Evolutionary conservation across 1,284 basidiomycete genomes (phyloP).

Genomic region (Sanghuangporus baumii): DNA sequence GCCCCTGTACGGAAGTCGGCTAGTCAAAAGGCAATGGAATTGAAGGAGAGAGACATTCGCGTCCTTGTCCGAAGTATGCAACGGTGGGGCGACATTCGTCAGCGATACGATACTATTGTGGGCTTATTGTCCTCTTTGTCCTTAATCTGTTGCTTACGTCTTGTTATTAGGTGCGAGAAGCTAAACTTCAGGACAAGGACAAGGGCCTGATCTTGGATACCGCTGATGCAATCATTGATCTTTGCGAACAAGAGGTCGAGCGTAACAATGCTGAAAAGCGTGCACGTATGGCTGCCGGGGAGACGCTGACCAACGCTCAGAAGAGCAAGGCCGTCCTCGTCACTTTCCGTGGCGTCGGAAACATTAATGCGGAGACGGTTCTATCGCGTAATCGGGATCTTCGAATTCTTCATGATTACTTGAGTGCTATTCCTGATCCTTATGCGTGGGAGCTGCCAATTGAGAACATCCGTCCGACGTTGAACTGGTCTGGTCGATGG

Average conservation of each 20-base stretch:
- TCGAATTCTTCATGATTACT: slow-evolving; percentile 81
- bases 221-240: slow-evolving; percentile 87
- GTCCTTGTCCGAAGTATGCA: slow-evolving; percentile 94
- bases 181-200: slow-evolving; percentile 95
- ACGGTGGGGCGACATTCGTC: slow-evolving; percentile 96
- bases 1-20: slow-evolving; percentile 76
- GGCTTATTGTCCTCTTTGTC: slow-evolving; percentile 21
- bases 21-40: slow-evolving; percentile 89
- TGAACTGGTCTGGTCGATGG: slow-evolving; percentile 97
- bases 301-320: slow-evolving; percentile 78
- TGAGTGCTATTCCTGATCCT: slow-evolving; percentile 63
- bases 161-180: slow-evolving; percentile 67
- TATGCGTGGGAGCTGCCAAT: slow-evolving; percentile 85
- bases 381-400: slow-evolving; percentile 88
- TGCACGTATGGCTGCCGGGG: slow-evolving; percentile 71
- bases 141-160: slow-evolving; percentile 9
- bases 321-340: slow-evolving; percentile 96
- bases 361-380: slow-evolving; percentile 97
- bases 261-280: slow-evolving; percentile 82
- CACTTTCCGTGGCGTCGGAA: slow-evolving; percentile 82
- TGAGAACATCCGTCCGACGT: slow-evolving; percentile 88
- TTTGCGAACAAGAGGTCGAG: slow-evolving; percentile 80
- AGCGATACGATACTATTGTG: slow-evolving; percentile 92
- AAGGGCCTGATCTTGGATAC: slow-evolving; percentile 88
- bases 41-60: slow-evolving; percentile 96